These are phyloP conservation scores for Geosiphon pyriformis DNA, from an alignment of 192 early-diverging fungal species.

Conservation along the genomic window DNA sequence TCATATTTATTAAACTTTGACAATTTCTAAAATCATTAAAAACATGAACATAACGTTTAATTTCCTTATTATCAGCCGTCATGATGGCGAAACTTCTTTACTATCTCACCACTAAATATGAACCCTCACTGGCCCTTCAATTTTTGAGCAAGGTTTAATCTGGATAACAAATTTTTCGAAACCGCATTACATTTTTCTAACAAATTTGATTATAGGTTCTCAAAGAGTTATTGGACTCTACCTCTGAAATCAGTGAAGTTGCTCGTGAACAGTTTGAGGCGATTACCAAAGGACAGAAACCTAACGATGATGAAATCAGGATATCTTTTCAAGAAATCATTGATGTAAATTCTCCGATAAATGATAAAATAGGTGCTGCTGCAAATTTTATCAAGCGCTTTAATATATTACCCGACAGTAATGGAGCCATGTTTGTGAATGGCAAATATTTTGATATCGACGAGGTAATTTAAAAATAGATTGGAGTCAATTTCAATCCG, in stretches of 20 bases:
- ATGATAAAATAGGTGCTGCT: background rate
- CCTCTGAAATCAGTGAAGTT: background rate
- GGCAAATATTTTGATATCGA: slow-evolving; percentile 65
- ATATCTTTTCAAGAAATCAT: slow-evolving; percentile 8
- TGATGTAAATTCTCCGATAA: background rate
- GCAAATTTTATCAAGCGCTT: slow-evolving; percentile 4
- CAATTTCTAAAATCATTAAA: background rate
- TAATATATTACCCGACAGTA: background rate
- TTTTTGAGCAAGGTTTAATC: slow-evolving; percentile 39
- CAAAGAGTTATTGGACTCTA: background rate
- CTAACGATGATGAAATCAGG: background rate
- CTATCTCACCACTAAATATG: slow-evolving; percentile 33
- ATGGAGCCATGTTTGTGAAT: slow-evolving; percentile 66
- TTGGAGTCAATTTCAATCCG: slow-evolving; percentile 3
- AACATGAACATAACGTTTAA: background rate
- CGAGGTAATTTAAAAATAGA: slow-evolving; percentile 32
- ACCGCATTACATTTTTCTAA: background rate
- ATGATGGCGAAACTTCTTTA: slow-evolving; percentile 35
- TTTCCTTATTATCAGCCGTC: slow-evolving; percentile 29
- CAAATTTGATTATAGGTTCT: background rate
- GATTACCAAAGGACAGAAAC: background rate
- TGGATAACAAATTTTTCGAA: no score
- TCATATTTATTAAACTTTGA: slow-evolving; percentile 24
- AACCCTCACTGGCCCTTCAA: slow-evolving; percentile 21
- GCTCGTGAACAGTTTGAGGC: background rate